Conservation (phyloP, 2,329 filamentous ascomycete genomes). For the Fusarium pseudonygamai region DNA sequence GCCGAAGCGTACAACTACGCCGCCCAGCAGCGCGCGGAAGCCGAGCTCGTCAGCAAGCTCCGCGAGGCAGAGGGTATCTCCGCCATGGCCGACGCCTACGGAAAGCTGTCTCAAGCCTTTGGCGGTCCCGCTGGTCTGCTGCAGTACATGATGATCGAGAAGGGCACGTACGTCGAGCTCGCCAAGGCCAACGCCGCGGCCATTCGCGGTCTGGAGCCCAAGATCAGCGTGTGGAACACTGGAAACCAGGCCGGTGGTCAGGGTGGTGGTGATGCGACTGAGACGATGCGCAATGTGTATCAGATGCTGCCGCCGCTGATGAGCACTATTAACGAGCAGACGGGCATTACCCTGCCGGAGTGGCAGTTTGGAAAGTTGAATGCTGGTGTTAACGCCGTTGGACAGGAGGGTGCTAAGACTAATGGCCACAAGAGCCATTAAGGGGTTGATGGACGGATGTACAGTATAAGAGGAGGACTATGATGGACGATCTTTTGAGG, state of each 20-base stretch:
- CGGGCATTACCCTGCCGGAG: constrained; percentile 79
- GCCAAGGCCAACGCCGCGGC: constrained; percentile 81
- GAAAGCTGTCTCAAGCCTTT: constrained; percentile 74
- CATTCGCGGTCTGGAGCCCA: constrained; percentile 80
- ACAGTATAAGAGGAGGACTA: not conserved
- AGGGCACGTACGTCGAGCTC: constrained; percentile 79
- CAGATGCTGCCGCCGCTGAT: constrained; percentile 85
- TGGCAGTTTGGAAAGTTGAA: constrained; percentile 72
- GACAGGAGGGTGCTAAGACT: constrained; percentile 34
- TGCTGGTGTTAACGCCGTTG: constrained; percentile 48
- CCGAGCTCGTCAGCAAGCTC: constrained; percentile 67
- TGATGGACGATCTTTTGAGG: not conserved
- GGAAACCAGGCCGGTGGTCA: constrained; percentile 59
- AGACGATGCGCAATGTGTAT: constrained; percentile 78
- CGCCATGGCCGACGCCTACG: constrained; percentile 85
- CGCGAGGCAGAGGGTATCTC: constrained; percentile 80
- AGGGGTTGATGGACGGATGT: not conserved
- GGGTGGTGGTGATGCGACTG: constrained; percentile 63
- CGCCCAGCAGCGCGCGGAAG: constrained; percentile 64
- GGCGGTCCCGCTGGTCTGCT: constrained; percentile 82
- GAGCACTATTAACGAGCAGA: constrained; percentile 88
- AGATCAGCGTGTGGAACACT: constrained; percentile 93
- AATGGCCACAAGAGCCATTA: constrained; percentile 35
- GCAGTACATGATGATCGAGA: constrained; percentile 89
- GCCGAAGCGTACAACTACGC: constrained; percentile 53